phyloP scores from a whole-genome alignment of 2,329 filamentous ascomycete genomes.

The Arthroderma uncinatum region DNA sequence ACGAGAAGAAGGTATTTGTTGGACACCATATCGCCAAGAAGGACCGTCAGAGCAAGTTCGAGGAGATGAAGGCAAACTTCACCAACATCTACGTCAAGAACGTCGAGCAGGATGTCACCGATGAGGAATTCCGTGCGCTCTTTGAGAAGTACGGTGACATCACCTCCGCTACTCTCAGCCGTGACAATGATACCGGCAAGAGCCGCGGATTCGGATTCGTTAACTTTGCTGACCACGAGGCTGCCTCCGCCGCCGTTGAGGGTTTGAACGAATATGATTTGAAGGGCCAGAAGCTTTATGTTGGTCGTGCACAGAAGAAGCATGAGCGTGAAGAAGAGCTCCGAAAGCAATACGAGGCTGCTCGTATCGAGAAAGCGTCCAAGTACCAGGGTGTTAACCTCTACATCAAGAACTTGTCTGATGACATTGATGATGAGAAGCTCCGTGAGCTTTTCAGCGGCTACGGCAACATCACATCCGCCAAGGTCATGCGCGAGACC shows the following conservation, averaged over 20 bases:
- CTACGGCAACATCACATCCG: conserved; percentile 91
- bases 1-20: conserved; percentile 99
- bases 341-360: conserved; percentile 96
- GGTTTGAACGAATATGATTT: conserved; percentile 86
- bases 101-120: conserved; percentile 68
- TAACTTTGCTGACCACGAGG: conserved; percentile 88
- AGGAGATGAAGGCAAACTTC: conserved; percentile 99
- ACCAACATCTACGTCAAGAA: conserved; percentile 99
- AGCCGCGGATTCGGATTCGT: conserved; percentile 93
- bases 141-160: conserved; percentile 91
- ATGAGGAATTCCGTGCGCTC: conserved; percentile 87
- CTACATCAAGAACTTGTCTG: conserved; percentile 98
- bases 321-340: conserved; percentile 99
- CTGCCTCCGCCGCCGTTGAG: conserved; percentile 74
- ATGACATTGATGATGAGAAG: conserved; percentile 96
- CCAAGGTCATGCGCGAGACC: conserved; percentile 94
- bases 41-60: conserved; percentile 99
- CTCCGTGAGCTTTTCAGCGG: conserved; percentile 84
- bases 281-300: conserved; percentile 90
- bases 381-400: conserved; percentile 99
- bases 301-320: conserved; percentile 99
- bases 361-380: conserved; percentile 92
- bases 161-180: conserved; percentile 87
- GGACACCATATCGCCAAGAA: conserved; percentile 99
- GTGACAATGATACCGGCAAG: conserved; percentile 72